Evolutionary conservation across 2,329 filamentous ascomycete species (phyloP), one percentile per base, ranked within the genome.

Genomic region (Alternaria dauci): DNA sequence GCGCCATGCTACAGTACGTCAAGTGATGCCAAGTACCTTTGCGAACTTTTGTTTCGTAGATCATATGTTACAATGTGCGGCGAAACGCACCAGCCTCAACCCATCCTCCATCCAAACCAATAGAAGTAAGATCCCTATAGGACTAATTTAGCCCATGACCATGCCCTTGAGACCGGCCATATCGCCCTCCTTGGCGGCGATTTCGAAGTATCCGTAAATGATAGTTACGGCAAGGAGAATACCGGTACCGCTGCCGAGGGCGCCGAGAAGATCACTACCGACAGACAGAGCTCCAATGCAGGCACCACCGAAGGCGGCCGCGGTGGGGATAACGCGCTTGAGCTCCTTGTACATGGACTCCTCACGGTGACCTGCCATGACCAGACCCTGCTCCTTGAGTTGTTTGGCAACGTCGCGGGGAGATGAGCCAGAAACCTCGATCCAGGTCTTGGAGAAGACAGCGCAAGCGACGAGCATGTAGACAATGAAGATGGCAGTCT

Each of bases 271-370:
- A 82, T 99, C 95, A 80, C 92, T 96, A 76, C 91, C 89, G 76
- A 99, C 94, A 53, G 94, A 98, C 68, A 99, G 89, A 71, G 92
- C 94, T 85, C 95, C 95, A 85, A 99, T 99, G 86, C 94, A 98
- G 71, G 95, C 95, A 87, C 95, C 95, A 82, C 96, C 95, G 71
- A 99, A 99, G 74, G 96, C 95, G 68, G 95, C 95, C 64, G 95
- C 96, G 62, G 95, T 98, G 67, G 95, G 96, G 69, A 99, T 99
- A 75, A 99, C 95, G 77, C 95, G 91, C 91, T 99, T 99, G 68
- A 99, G 89, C 84, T 99, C 95, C 87, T 96, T 96, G 89, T 99
- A 99, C 95, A 99, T 99, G 86, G 92, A 96, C 87, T 98, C 94
- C 82, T 99, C 96, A 84, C 95, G 92, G 86, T 99, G 95, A 78